Conservation (phyloP, 2,329 filamentous ascomycete species). For the Microsporum audouinii region DNA sequence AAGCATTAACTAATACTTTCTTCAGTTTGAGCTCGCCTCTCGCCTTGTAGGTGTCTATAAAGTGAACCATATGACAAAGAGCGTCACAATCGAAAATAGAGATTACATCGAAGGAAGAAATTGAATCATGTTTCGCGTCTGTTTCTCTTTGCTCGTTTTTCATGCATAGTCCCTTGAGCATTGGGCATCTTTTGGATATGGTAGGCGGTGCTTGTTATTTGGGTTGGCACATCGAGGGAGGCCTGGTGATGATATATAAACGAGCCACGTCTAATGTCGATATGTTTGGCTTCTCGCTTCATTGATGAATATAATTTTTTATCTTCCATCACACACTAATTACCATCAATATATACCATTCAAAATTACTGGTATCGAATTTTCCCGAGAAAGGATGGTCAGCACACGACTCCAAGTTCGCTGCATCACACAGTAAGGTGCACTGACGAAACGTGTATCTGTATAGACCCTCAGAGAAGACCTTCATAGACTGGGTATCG, state of each 20-base stretch:
- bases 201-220: background rate
- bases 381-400: no score
- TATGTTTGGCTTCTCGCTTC: background rate
- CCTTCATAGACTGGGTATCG: no score
- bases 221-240: background rate
- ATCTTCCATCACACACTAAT: background rate
- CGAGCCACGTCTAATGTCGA: background rate
- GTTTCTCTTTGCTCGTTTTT: background rate
- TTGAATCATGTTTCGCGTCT: background rate
- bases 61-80: conserved; percentile 97
- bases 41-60: conserved; percentile 96
- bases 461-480: no score
- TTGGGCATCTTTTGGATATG: background rate
- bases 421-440: no score
- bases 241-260: background rate
- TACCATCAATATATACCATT: background rate
- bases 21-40: conserved; percentile 78
- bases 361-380: no score
- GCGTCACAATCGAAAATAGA: conserved; percentile 74
- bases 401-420: no score
- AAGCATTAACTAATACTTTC: conserved; percentile 1
- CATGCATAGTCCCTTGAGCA: background rate
- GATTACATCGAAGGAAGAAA: conserved; percentile 50
- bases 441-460: no score
- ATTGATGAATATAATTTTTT: background rate